A percentile compares a stretch with the other conserved stretches of the same genome.
These are phyloP conservation scores for Aphanomyces cochlioides DNA, from an alignment of 352 stramenopile genomes.

Conservation along the genomic window DNA sequence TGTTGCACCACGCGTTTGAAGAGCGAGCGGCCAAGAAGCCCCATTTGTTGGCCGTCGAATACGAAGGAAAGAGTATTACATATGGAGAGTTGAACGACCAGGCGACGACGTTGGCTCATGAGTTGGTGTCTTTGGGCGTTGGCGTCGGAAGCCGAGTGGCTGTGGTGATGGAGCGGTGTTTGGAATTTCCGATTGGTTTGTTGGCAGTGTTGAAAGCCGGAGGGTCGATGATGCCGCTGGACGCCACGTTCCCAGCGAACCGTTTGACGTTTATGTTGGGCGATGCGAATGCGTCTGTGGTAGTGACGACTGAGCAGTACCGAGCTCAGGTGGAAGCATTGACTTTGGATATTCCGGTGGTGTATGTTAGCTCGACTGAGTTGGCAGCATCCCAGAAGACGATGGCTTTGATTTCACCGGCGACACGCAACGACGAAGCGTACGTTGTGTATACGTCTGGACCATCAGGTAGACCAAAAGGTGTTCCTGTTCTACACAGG, in stretches of 20 bases:
- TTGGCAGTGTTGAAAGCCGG: conserved; percentile 88
- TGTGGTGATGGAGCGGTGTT: conserved; percentile 84
- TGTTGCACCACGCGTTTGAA: conserved; percentile 5
- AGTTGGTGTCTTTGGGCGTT: conserved; percentile 40
- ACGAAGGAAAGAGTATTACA: conserved; percentile 31
- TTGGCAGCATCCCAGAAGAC: no score
- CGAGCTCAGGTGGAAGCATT: no score
- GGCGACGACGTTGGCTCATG: conserved; percentile 32
- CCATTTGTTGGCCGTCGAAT: conserved; percentile 24
- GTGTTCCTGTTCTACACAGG: conserved; percentile 25
- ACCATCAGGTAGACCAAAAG: conserved; percentile 31
- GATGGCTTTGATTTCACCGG: no score
- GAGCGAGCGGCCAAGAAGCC: conserved; percentile 31
- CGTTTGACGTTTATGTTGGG: no score
- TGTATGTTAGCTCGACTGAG: no score
- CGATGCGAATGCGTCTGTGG: no score
- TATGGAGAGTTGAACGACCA: conserved; percentile 38
- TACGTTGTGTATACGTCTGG: conserved; percentile 28
- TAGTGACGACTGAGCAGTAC: neutral
- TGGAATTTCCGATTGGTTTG: conserved; percentile 89
- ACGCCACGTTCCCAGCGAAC: conserved; percentile 48
- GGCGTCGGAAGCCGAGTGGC: conserved; percentile 27
- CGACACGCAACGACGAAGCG: no score
- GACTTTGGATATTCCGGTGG: no score
- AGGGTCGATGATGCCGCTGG: conserved; percentile 86